phyloP scores from a whole-genome alignment of 371 early-diverging fungal species.

The Zopfochytrium polystomum region DNA sequence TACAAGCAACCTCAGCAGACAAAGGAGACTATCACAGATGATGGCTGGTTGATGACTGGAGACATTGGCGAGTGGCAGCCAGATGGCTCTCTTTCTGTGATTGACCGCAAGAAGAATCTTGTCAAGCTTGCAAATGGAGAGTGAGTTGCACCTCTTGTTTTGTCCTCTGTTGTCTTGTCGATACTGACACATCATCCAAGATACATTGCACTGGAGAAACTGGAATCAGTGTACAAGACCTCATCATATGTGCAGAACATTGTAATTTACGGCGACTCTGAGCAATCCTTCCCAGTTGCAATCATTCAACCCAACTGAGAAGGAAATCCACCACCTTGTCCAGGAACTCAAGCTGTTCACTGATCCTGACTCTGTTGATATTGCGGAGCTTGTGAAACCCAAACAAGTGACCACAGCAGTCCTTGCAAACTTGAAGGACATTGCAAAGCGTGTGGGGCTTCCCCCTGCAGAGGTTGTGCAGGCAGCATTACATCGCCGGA shows the following conservation, averaged over 20 bases:
- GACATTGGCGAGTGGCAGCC: slow-evolving; percentile 83
- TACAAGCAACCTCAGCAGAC: slow-evolving; percentile 66
- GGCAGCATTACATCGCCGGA: slow-evolving; percentile 60
- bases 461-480: slow-evolving; percentile 71
- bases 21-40: slow-evolving; percentile 53
- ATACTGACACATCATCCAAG: not conserved
- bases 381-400: slow-evolving; percentile 22
- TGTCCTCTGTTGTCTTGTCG: not conserved
- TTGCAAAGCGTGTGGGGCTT: slow-evolving; percentile 53
- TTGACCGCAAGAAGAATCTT: slow-evolving; percentile 82
- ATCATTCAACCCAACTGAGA: slow-evolving; percentile 67
- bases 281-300: slow-evolving; percentile 65
- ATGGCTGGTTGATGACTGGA: slow-evolving; percentile 93
- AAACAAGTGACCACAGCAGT: slow-evolving; percentile 21
- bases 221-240: slow-evolving; percentile 90
- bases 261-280: slow-evolving; percentile 81
- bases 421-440: slow-evolving; percentile 37
- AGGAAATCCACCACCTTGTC: slow-evolving; percentile 26
- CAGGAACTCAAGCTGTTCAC: slow-evolving; percentile 3
- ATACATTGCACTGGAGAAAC: slow-evolving; percentile 93
- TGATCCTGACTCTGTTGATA: slow-evolving; percentile 4
- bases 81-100: slow-evolving; percentile 70
- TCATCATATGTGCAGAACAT: slow-evolving; percentile 74
- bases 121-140: slow-evolving; percentile 89
- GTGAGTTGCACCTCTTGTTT: slow-evolving; percentile 8